Evolutionary conservation across 768 basidiomycete species (phyloP), one percentile per base, ranked within the genome.

Genomic region (Trametes cubensis): DNA sequence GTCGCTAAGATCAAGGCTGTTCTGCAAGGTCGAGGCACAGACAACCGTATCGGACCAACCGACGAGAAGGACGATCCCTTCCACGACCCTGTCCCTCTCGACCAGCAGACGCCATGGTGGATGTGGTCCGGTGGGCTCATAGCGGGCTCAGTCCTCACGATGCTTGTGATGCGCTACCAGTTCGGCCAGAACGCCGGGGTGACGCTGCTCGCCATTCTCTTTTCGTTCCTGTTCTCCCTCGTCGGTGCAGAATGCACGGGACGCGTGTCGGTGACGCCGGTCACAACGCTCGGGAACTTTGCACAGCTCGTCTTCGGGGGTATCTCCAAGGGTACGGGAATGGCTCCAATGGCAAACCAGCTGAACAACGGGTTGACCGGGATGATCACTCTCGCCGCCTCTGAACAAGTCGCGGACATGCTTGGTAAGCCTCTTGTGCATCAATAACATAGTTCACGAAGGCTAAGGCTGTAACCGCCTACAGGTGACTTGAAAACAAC

Each of bases 371-470:
- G 65, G 4, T 30, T 69, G 4, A 60, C 67, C 23, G 67, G 67
- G 1, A 69, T 69, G 65, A 58, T 69, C 48, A 57, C 67, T 15
- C 67, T 69, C 50, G 67, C 60, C 34, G 67, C 65, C n/a, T 64
- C 67, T 2, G 67, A 69, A 44, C 67, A 66, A 44, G 61, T 61
- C 47, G 63, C 67, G 6, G 67, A 69, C 61, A 68, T 68, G 67
- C 60, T 68, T 45, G 66, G 60, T 61, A 7, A 17, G 60, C 20
- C 34, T 25, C 20, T 7, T 39, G 21, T 51, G 23, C 26, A 18
- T 13, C 42, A 8, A n/a, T 21, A 44, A 6, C 23, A 1, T 25
- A 34, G 5, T 2, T 34, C 10, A 28, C 34, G 10, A 34, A 34
- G 7, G 2, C 14, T 38, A 2, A 47, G 4, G 42, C 41, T 4